phyloP scores from a whole-genome alignment of 495 filamentous ascomycete genomes.

The Rostrohypoxylon terebratum region DNA sequence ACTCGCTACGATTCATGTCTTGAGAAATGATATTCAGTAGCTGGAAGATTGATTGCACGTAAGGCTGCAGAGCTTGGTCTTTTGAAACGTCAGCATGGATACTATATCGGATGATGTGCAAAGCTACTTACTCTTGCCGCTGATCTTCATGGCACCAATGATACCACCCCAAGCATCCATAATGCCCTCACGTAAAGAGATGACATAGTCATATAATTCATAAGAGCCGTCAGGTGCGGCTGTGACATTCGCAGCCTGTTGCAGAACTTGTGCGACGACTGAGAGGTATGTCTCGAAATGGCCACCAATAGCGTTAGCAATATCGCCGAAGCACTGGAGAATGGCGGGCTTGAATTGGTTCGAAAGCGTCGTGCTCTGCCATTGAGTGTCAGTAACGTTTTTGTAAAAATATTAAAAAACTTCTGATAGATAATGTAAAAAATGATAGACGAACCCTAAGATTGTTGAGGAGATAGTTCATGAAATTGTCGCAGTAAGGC shows the following conservation, averaged over 20 bases:
- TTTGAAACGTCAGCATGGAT: slow-evolving; percentile 39
- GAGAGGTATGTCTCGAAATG: slow-evolving; percentile 92
- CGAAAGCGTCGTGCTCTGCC: slow-evolving; percentile 74
- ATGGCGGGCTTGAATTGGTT: slow-evolving; percentile 99
- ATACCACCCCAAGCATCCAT: slow-evolving; percentile 99
- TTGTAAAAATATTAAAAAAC: slow-evolving; percentile 6
- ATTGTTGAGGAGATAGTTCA: slow-evolving; percentile 95
- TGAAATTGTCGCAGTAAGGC: slow-evolving; percentile 95
- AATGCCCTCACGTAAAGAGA: slow-evolving; percentile 93
- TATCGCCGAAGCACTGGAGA: slow-evolving; percentile 96
- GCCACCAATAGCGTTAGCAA: slow-evolving; percentile 92
- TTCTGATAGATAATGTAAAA: slow-evolving; percentile 1
- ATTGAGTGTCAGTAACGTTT: slow-evolving; percentile 48
- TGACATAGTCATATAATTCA: slow-evolving; percentile 95
- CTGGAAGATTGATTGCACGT: slow-evolving; percentile 87
- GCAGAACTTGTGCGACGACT: slow-evolving; percentile 91
- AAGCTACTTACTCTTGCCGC: slow-evolving; percentile 72
- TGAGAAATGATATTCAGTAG: slow-evolving; percentile 83
- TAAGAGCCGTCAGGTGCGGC: slow-evolving; percentile 75
- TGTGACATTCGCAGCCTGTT: slow-evolving; percentile 88
- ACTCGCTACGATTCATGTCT: slow-evolving; percentile 89
- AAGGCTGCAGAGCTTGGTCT: slow-evolving; percentile 79
- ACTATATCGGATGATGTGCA: neutral
- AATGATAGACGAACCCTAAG: slow-evolving; percentile 72
- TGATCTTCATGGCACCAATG: slow-evolving; percentile 88